Evolutionary conservation across 345 rosid species (phyloP).

Genomic region (Anastatica hierochuntica): DNA sequence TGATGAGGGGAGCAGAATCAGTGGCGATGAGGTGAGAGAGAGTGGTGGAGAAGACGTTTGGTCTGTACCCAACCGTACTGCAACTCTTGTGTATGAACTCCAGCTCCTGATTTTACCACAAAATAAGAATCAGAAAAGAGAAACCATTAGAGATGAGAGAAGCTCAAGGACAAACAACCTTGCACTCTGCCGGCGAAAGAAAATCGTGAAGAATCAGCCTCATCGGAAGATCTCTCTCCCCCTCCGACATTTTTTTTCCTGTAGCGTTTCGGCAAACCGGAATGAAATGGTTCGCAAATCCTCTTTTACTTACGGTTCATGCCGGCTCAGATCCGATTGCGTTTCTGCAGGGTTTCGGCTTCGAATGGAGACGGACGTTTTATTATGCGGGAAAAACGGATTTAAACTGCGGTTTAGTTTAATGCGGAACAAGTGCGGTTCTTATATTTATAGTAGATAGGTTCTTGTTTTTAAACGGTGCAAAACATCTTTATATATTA

Average conservation of each 20-base stretch:
- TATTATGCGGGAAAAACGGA: too few species aligned
- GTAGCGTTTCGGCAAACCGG: too few species aligned
- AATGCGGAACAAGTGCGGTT: too few species aligned
- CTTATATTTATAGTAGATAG: too few species aligned
- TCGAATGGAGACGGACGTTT: too few species aligned
- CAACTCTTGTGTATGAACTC: constrained; percentile 82
- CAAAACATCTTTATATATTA: too few species aligned
- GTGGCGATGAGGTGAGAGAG: constrained; percentile 90
- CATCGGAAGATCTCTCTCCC: constrained; percentile 20
- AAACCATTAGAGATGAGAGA: background rate
- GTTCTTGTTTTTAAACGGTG: too few species aligned
- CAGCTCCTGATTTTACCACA: constrained; percentile 38
- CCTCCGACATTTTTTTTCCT: constrained; percentile 18
- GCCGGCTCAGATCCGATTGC: too few species aligned
- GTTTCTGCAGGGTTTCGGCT: too few species aligned
- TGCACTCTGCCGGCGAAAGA: constrained; percentile 46
- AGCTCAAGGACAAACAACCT: constrained; percentile 24
- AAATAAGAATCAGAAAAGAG: background rate
- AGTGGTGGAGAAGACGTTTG: constrained; percentile 81
- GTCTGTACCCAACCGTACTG: constrained; percentile 75
- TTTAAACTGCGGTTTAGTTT: too few species aligned
- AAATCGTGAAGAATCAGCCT: constrained; percentile 39
- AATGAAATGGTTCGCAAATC: too few species aligned
- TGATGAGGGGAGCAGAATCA: constrained; percentile 50
- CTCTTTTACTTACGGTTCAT: too few species aligned